Evolutionary conservation across 2,329 filamentous ascomycete genomes (phyloP).

Genomic region (Pseudocercospora pini-densiflorae): DNA sequence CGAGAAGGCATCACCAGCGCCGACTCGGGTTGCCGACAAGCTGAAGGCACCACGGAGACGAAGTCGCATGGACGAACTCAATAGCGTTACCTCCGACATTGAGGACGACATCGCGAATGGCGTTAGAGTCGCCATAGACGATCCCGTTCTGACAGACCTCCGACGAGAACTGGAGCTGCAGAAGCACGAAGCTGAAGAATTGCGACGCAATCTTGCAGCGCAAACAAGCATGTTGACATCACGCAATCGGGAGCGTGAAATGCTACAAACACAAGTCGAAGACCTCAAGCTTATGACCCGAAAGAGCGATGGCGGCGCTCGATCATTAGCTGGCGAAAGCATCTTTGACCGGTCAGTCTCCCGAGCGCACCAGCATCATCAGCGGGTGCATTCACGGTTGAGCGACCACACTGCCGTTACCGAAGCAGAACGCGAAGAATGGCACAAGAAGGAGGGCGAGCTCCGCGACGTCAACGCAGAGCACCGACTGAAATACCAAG

Average conservation of each 20-base stretch:
- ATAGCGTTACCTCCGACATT: slow-evolving; percentile 37
- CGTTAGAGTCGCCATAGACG: slow-evolving; percentile 41
- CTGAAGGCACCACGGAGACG: slow-evolving; percentile 39
- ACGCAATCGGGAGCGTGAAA: slow-evolving; percentile 90
- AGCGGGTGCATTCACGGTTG: slow-evolving; percentile 71
- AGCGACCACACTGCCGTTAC: slow-evolving; percentile 70
- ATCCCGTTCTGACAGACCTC: slow-evolving; percentile 78
- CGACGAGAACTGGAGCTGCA: slow-evolving; percentile 4
- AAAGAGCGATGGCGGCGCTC: slow-evolving; percentile 61
- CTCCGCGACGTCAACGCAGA: slow-evolving; percentile 85
- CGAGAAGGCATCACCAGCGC: slow-evolving; percentile 50
- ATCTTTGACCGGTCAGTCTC: slow-evolving; percentile 94
- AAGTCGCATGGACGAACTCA: slow-evolving; percentile 42
- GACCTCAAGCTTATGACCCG: slow-evolving; percentile 89
- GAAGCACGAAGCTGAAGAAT: slow-evolving; percentile 87
- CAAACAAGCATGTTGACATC: slow-evolving; percentile 98
- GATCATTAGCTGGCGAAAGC: slow-evolving; percentile 76
- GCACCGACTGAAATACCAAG: slow-evolving; percentile 86
- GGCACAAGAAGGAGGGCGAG: slow-evolving; percentile 82
- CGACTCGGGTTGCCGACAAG: slow-evolving; percentile 46
- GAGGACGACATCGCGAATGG: slow-evolving; percentile 45
- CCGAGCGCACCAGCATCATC: slow-evolving; percentile 62
- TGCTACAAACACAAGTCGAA: slow-evolving; percentile 95
- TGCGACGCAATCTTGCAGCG: slow-evolving; percentile 89
- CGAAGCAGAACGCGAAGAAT: slow-evolving; percentile 81